Evolutionary conservation across 2,329 filamentous ascomycete species (phyloP).

Genomic region (Exophiala phaeomuriformis): DNA sequence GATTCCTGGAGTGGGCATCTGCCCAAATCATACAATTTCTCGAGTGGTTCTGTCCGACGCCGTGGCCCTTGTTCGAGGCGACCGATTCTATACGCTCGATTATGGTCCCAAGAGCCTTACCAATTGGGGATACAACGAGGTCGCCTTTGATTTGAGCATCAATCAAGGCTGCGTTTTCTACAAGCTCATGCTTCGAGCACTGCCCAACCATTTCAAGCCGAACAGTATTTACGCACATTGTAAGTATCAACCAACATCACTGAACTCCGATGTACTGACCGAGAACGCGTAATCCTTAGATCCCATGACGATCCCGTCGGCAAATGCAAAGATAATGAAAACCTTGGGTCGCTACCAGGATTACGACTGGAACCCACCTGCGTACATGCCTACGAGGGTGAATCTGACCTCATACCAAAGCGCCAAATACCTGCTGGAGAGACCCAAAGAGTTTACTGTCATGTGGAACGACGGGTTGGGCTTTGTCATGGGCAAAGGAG

Average conservation of each 20-base stretch:
- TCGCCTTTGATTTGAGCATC: slow-evolving; percentile 62
- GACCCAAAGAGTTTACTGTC: slow-evolving; percentile 55
- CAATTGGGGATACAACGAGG: slow-evolving; percentile 76
- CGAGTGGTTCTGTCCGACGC: slow-evolving; percentile 71
- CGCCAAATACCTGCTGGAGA: slow-evolving; percentile 55
- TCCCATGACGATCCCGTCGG: slow-evolving; percentile 61
- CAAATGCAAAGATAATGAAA: slow-evolving; percentile 64
- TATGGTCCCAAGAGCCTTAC: slow-evolving; percentile 67
- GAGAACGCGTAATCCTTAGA: slow-evolving; percentile 28
- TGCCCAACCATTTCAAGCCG: slow-evolving; percentile 69
- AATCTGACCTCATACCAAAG: slow-evolving; percentile 55
- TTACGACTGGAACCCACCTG: slow-evolving; percentile 63
- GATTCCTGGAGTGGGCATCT: slow-evolving; percentile 63
- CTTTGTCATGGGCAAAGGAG: slow-evolving; percentile 55
- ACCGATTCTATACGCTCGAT: slow-evolving; percentile 59
- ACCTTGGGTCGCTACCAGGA: slow-evolving; percentile 58
- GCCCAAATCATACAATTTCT: slow-evolving; percentile 68
- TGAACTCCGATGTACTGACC: neutral
- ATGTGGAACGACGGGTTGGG: slow-evolving; percentile 58
- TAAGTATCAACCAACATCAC: slow-evolving; percentile 1
- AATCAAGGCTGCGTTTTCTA: slow-evolving; percentile 80
- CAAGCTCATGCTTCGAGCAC: slow-evolving; percentile 71
- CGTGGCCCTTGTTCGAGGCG: slow-evolving; percentile 68
- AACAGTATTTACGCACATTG: slow-evolving; percentile 76
- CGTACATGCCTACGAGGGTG: slow-evolving; percentile 44